A percentile compares a stretch with the other conserved stretches of the same genome.
phyloP scores from a whole-genome alignment of 208 protist genomes.

The Eutreptiella sp. region DNA sequence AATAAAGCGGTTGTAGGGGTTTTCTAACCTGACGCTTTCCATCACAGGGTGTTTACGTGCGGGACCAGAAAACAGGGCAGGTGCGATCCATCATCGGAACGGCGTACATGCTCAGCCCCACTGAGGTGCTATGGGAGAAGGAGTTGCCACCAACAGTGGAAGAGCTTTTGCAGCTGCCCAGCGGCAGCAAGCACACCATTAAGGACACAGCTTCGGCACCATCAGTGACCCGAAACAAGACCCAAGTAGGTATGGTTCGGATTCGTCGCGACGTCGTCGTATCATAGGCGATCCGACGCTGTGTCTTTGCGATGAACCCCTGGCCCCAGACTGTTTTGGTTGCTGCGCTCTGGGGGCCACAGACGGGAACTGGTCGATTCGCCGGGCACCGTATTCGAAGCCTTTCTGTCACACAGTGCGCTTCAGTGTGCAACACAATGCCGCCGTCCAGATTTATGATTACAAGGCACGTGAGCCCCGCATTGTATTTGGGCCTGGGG shows the following conservation, averaged over 20 bases:
- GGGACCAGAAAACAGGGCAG: conserved; percentile 73
- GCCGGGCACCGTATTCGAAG: conserved; percentile 32
- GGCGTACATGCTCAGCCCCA: conserved; percentile 82
- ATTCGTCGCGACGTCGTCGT: no score
- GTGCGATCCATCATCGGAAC: conserved; percentile 74
- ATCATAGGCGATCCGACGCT: no score
- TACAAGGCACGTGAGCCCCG: conserved; percentile 71
- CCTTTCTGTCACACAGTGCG: conserved; percentile 72
- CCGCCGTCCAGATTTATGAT: conserved; percentile 92
- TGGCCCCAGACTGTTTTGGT: no score
- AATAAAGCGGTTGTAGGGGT: no score
- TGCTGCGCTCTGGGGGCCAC: no score
- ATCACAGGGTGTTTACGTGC: conserved; percentile 95
- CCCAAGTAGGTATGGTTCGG: no score
- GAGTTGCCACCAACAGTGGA: conserved; percentile 75
- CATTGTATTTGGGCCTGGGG: conserved; percentile 82
- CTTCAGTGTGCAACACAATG: conserved; percentile 90
- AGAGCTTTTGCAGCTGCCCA: conserved; percentile 64
- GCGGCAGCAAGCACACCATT: conserved; percentile 40
- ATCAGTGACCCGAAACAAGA: conserved; percentile 37
- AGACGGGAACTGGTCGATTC: no score
- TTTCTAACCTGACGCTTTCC: no score
- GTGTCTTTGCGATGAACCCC: no score
- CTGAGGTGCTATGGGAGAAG: conserved; percentile 92
- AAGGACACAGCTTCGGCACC: conserved; percentile 31